Base-by-base conservation (phyloP, 306 rosid species). In the Quercus gilva region DNA sequence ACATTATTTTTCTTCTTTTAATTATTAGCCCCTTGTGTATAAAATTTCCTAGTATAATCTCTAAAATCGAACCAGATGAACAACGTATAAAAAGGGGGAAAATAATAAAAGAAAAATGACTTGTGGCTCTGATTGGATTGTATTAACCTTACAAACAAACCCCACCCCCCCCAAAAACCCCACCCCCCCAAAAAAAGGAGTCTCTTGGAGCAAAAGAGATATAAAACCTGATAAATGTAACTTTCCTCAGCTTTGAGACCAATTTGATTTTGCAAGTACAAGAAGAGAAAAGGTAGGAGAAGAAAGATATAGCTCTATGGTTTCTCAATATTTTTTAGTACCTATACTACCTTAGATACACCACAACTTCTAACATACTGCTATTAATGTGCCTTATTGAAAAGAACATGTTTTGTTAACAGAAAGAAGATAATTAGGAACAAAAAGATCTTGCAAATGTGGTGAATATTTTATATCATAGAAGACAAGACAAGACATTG, bases 371-470 rank as follows among this genome's bases (percentile, higher is more conserved):
- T 31, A 18, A 31, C 3, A 31, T 65, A 65, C 19, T 65, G 49
- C 71, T 65, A 17, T 29, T 18, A 65, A 29, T 65, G 45, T 31
- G 21, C 45, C n/a, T 21, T 31, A 1, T 31, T 1, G 8, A 31
- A 65, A 29, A 29, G 12, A 31, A 65, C 13, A 65, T 31, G 35
- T 17, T 18, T 29, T 31, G 18, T 21, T 20, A 63, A 61, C 21
- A 45, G 23, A 86, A 86, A 83, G 29, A 80, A 37, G 63, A 53
- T 71, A 14, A 41, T 53, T 67, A 58, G 57, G 43, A 73, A 53
- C 58, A 60, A 74, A 78, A 52, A 57, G 64, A 80, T 49, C 12
- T 56, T 35, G 57, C 55, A 73, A 84, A 51, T 73, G 85, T 60
- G 79, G 74, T 60, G 53, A 20, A 35, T 64, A 21, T 63, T 74